These are phyloP conservation scores for Xylariaceae sp. DNA, from an alignment of 2,329 filamentous ascomycete genomes.

Conservation along the genomic window DNA sequence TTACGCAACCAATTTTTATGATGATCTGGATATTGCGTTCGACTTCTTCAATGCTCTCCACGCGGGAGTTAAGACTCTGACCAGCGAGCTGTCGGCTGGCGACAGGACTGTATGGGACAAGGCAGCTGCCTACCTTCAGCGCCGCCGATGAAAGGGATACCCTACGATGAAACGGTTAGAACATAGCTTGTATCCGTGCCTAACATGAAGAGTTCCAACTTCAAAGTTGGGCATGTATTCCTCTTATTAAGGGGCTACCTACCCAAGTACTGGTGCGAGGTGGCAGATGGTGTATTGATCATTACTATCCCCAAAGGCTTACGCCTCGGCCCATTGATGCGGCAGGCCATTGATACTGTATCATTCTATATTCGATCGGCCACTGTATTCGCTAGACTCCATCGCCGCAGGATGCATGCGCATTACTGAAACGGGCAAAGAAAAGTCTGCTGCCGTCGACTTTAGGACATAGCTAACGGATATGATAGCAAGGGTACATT, in stretches of 20 bases:
- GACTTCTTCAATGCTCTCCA: constrained; percentile 54
- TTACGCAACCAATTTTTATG: constrained; percentile 51
- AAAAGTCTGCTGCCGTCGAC: background rate
- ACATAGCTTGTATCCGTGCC: constrained; percentile 4
- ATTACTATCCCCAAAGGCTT: background rate
- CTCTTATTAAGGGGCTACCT: background rate
- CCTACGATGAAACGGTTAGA: constrained; percentile 1
- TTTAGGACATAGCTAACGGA: background rate
- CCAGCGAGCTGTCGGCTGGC: constrained; percentile 39
- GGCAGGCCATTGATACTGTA: background rate
- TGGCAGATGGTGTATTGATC: constrained; percentile 1
- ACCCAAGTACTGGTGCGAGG: background rate
- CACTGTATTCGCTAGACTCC: background rate
- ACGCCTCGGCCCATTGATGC: background rate
- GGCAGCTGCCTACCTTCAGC: constrained; percentile 48
- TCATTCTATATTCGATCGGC: background rate
- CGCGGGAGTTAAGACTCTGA: constrained; percentile 51
- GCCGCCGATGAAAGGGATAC: constrained; percentile 24
- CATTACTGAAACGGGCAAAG: constrained; percentile 2
- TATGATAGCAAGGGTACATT: background rate
- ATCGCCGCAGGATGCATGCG: background rate
- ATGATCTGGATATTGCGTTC: constrained; percentile 54
- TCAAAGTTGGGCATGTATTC: constrained; percentile 1
- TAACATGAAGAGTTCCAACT: constrained; percentile 2
- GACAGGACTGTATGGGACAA: constrained; percentile 51